A percentile compares a stretch with the other conserved stretches of the same genome.
phyloP scores from a whole-genome alignment of 805 yeast species.

The Saturnispora silvae region DNA sequence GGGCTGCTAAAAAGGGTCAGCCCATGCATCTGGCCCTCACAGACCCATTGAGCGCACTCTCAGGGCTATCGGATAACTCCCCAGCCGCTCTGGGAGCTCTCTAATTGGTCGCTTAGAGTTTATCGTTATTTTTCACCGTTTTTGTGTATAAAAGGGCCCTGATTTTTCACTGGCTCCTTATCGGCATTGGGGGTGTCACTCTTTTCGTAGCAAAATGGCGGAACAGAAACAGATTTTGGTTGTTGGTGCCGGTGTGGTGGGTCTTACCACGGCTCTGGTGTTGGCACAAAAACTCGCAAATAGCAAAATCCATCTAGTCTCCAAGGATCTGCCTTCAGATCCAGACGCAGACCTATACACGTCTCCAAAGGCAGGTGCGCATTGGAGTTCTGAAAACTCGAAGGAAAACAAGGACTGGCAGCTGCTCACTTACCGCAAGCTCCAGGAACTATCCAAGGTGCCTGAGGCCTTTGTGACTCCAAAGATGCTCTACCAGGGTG shows the following conservation, averaged over 20 bases:
- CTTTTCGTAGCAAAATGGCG: not conserved
- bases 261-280: conserved; percentile 39
- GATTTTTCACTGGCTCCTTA: no score
- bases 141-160: no score
- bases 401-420: conserved; percentile 28
- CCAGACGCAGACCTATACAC: conserved; percentile 33
- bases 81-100: no score
- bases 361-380: conserved; percentile 65
- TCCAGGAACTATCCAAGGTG: conserved; percentile 26
- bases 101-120: no score
- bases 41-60: no score
- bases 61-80: no score
- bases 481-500: conserved; percentile 20
- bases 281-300: conserved; percentile 17
- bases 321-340: conserved; percentile 48
- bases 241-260: conserved; percentile 31
- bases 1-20: no score
- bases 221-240: conserved; percentile 9
- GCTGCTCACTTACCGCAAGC: conserved; percentile 25
- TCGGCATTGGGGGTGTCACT: no score
- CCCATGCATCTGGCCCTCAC: no score
- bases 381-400: conserved; percentile 40
- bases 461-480: conserved; percentile 28
- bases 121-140: no score
- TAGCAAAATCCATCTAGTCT: conserved; percentile 29